Percentiles rank a stretch among this genome's conserved stretches.
phyloP scores from a whole-genome alignment of 2,329 filamentous ascomycete genomes.

The Emmonsia crescens region DNA sequence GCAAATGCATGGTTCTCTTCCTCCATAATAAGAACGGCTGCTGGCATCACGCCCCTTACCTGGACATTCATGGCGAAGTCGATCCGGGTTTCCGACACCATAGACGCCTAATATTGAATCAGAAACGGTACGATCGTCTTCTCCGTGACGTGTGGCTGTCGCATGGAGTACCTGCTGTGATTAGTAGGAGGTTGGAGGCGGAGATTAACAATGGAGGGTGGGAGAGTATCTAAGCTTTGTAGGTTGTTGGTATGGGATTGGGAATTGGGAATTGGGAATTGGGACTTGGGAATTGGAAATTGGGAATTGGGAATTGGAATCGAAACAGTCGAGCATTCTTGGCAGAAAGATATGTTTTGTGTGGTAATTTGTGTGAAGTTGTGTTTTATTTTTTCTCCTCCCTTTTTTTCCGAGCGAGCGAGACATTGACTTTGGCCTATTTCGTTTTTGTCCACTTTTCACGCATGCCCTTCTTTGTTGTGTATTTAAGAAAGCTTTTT shows the following conservation, averaged over 20 bases:
- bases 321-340: background rate
- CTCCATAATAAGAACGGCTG: conserved; percentile 72
- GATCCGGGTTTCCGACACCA: conserved; percentile 82
- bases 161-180: conserved; percentile 78
- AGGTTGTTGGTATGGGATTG: background rate
- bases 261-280: background rate
- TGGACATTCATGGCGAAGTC: conserved; percentile 91
- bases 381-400: background rate
- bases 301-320: background rate
- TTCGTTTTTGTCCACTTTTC: background rate
- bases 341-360: background rate
- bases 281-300: background rate
- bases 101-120: conserved; percentile 83
- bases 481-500: background rate
- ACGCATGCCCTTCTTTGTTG: background rate
- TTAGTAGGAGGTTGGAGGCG: conserved; percentile 79
- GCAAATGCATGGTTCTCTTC: conserved; percentile 88
- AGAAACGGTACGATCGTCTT: conserved; percentile 84
- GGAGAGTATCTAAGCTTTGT: conserved; percentile 52
- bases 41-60: conserved; percentile 80
- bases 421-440: background rate
- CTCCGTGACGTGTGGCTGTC: conserved; percentile 76
- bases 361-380: background rate
- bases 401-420: background rate
- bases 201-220: conserved; percentile 97